These are phyloP conservation scores for Coprinellus micaceus DNA, from an alignment of 768 basidiomycete species.

Conservation along the genomic window DNA sequence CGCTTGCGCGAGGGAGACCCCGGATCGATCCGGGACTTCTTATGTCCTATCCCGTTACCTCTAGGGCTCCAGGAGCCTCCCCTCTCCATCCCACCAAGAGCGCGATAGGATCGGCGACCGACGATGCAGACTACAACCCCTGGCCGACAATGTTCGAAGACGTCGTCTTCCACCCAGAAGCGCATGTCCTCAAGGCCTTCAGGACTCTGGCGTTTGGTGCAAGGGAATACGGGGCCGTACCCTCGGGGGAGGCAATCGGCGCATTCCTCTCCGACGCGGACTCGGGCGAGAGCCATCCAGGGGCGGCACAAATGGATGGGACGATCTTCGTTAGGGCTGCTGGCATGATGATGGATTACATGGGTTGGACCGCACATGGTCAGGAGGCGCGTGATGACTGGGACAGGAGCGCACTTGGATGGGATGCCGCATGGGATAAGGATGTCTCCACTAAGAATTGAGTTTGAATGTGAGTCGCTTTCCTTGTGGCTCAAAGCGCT, in stretches of 20 bases:
- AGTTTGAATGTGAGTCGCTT: not conserved
- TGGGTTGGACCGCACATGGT: constrained; percentile 56
- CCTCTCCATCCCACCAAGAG: constrained; percentile 13
- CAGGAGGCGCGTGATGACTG: constrained; percentile 42
- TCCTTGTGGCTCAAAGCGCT: not conserved
- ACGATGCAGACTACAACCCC: constrained; percentile 41
- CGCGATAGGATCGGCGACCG: constrained; percentile 32
- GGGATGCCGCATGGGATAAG: constrained; percentile 56
- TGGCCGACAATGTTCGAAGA: constrained; percentile 50
- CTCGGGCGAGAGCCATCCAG: constrained; percentile 45
- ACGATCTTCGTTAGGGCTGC: constrained; percentile 56
- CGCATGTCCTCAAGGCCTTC: constrained; percentile 49
- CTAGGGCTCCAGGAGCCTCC: constrained; percentile 29
- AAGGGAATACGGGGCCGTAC: constrained; percentile 41
- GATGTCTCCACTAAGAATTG: constrained; percentile 9
- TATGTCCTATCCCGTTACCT: constrained; percentile 42
- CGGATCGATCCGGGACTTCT: constrained; percentile 44
- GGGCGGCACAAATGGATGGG: constrained; percentile 46
- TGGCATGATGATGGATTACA: constrained; percentile 49
- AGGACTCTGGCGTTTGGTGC: constrained; percentile 48
- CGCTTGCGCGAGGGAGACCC: constrained; percentile 47
- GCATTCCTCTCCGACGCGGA: constrained; percentile 24
- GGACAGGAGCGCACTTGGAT: constrained; percentile 57
- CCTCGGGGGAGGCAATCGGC: constrained; percentile 38
- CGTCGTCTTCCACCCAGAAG: constrained; percentile 45